Conservation (phyloP, 2,329 filamentous ascomycete species). For the Geosmithia putterillii region DNA sequence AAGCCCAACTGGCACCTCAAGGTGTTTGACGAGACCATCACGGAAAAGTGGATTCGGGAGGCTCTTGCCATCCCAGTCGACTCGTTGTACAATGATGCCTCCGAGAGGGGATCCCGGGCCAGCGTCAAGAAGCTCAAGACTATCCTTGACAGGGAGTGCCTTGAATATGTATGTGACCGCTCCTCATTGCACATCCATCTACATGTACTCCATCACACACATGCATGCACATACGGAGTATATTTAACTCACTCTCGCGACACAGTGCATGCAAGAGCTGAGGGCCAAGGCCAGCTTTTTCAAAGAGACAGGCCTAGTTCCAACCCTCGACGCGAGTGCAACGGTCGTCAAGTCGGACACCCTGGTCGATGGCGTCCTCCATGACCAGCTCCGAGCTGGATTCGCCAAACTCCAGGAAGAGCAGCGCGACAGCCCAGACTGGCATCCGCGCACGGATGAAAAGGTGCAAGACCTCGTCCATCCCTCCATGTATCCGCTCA, state of each 20-base stretch:
- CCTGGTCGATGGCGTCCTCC: conserved; percentile 5
- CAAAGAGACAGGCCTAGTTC: conserved; percentile 21
- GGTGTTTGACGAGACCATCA: conserved; percentile 8
- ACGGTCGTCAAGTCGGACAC: conserved; percentile 11
- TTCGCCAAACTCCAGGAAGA: conserved; percentile 8
- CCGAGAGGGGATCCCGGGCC: background rate
- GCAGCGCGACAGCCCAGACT: conserved; percentile 23
- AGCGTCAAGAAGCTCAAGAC: background rate
- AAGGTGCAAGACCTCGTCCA: conserved; percentile 44
- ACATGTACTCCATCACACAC: background rate
- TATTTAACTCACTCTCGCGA: background rate
- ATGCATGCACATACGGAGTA: too few species aligned
- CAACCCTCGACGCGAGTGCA: conserved; percentile 9
- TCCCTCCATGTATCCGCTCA: conserved; percentile 24
- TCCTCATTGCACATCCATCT: background rate
- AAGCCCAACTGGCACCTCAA: conserved; percentile 10
- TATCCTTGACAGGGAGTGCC: background rate
- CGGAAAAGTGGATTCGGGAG: conserved; percentile 8
- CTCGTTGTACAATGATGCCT: background rate
- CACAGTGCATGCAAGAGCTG: conserved; percentile 19
- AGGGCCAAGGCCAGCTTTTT: conserved; percentile 30
- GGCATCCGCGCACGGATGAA: conserved; percentile 37
- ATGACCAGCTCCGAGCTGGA: conserved; percentile 3
- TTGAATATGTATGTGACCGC: background rate
- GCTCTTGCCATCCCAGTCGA: conserved; percentile 1